phyloP scores from a whole-genome alignment of 1,284 basidiomycete genomes.

The Trichosporon sp. region DNA sequence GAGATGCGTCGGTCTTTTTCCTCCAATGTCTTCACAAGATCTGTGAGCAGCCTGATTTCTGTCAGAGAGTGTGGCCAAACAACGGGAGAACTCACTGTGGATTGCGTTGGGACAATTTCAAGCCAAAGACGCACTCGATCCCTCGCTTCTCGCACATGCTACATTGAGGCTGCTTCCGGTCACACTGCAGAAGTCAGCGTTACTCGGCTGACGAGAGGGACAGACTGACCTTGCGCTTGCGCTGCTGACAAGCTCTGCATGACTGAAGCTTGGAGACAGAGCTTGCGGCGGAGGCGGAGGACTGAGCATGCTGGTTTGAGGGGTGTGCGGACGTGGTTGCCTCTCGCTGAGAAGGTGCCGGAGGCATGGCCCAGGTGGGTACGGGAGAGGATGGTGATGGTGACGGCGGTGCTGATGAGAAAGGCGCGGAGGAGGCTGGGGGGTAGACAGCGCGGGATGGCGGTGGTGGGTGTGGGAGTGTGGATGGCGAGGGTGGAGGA shows the following conservation, averaged over 20 bases:
- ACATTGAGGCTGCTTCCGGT: constrained; percentile 10
- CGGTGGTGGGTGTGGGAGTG: neutral
- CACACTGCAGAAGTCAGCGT: constrained; percentile 7
- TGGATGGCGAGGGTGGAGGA: neutral
- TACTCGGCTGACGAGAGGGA: neutral
- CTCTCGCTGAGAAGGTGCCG: neutral
- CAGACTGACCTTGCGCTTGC: constrained; percentile 15
- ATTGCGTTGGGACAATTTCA: constrained; percentile 7
- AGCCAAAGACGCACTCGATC: constrained; percentile 14
- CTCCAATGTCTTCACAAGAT: neutral
- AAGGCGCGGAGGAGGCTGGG: too few species aligned
- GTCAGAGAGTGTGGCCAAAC: neutral
- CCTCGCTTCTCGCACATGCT: constrained; percentile 16
- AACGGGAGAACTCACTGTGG: neutral
- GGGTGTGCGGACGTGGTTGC: neutral
- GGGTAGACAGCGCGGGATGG: too few species aligned
- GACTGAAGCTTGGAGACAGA: constrained; percentile 9
- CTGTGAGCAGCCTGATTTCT: neutral
- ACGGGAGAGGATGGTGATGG: neutral
- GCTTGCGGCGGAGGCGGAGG: neutral
- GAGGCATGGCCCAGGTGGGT: neutral
- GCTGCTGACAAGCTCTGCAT: constrained; percentile 17
- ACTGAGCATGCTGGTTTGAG: neutral
- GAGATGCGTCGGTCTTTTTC: neutral
- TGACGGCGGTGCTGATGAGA: neutral